Percentiles rank a stretch among this genome's conserved stretches.
Evolutionary conservation across 2,329 filamentous ascomycete species (phyloP).

Genomic region (Microdochium paspali): DNA sequence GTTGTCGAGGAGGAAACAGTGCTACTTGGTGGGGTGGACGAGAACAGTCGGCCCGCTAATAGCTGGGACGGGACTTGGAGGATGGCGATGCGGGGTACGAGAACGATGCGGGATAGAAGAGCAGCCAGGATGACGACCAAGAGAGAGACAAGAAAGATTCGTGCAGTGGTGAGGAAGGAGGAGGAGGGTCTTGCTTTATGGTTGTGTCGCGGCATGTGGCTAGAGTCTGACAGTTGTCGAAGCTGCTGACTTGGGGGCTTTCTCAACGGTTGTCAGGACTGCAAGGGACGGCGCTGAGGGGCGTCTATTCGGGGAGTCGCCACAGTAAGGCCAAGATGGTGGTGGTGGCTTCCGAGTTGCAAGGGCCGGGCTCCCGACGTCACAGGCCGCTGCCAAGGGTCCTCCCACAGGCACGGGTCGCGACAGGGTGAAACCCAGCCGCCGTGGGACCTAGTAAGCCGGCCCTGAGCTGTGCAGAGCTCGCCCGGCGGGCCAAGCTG

Average conservation of each 20-base stretch:
- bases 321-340: background rate
- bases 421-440: too few species aligned
- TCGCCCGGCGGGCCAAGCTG: too few species aligned
- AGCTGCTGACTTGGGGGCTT: too few species aligned
- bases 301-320: background rate
- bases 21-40: background rate
- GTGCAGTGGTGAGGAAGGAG: constrained; percentile 1
- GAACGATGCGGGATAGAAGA: constrained; percentile 12
- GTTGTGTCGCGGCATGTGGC: background rate
- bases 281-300: too few species aligned
- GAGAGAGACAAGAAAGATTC: constrained; percentile 11
- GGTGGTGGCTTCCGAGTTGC: background rate
- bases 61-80: constrained; percentile 13
- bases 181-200: background rate
- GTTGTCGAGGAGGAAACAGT: background rate
- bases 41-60: constrained; percentile 1
- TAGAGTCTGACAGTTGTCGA: too few species aligned
- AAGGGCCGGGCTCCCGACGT: too few species aligned
- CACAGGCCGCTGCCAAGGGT: background rate
- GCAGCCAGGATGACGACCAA: constrained; percentile 15
- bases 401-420: too few species aligned
- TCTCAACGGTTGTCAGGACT: too few species aligned
- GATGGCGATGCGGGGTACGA: constrained; percentile 18
- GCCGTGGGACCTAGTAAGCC: too few species aligned
- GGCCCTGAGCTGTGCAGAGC: too few species aligned